Percentiles rank a stretch among this genome's conserved stretches.
Evolutionary conservation across 2,329 filamentous ascomycete species (phyloP).

Genomic region (Paecilomyces sp.): DNA sequence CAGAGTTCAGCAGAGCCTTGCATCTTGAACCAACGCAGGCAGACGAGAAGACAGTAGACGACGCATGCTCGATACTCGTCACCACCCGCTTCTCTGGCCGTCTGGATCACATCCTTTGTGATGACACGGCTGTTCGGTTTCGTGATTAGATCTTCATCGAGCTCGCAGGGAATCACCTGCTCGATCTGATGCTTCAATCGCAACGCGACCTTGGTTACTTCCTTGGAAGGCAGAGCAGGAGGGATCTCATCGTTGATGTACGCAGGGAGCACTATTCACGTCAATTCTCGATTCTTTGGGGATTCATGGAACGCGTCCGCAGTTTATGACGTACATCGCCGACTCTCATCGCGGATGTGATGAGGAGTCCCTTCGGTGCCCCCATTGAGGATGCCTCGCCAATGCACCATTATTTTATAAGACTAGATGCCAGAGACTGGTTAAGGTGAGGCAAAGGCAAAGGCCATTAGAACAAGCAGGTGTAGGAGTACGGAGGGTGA

Average conservation of each 20-base stretch:
- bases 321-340: slow-evolving; percentile 31
- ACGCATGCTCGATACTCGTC: slow-evolving; percentile 69
- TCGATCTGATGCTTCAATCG: slow-evolving; percentile 88
- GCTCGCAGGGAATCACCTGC: slow-evolving; percentile 80
- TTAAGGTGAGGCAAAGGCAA: background rate
- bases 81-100: slow-evolving; percentile 75
- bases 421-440: slow-evolving; percentile 13
- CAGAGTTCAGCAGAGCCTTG: slow-evolving; percentile 79
- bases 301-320: background rate
- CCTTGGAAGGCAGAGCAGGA: slow-evolving; percentile 64
- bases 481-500: background rate
- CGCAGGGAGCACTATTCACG: slow-evolving; percentile 35
- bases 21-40: slow-evolving; percentile 67
- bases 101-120: slow-evolving; percentile 68
- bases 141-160: slow-evolving; percentile 69
- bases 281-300: background rate
- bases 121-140: slow-evolving; percentile 78
- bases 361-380: slow-evolving; percentile 20
- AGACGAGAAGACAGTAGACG: slow-evolving; percentile 73
- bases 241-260: slow-evolving; percentile 34
- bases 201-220: slow-evolving; percentile 84
- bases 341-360: slow-evolving; percentile 29
- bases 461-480: slow-evolving; percentile 5
- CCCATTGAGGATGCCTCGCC: slow-evolving; percentile 26
- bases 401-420: slow-evolving; percentile 27